Base-by-base conservation (phyloP, 768 basidiomycete species). In the Boletus vinaceobasis region DNA sequence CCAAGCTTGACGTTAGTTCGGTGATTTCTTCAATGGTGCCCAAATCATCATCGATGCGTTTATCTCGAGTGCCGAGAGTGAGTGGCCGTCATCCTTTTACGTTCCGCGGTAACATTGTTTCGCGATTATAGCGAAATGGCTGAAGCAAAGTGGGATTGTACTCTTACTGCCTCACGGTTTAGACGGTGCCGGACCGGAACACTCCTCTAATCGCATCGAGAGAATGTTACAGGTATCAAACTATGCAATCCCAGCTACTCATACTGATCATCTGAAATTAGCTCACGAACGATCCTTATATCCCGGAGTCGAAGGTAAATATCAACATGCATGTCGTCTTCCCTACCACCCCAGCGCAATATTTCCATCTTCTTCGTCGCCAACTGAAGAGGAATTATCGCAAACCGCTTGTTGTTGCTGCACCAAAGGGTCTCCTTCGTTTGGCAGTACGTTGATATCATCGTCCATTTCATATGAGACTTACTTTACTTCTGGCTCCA, bases 11-110 rank as follows among this genome's bases (percentile, higher is more conserved):
- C 21, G 4, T n/a, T 59, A 88, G 83, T 94, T 94, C 60, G 93
- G 93, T 21, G 93, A 95, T 66, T 97, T 97, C 72, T 89, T 90
- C 75, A 95, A 97, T 63, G 92, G 92, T 2, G 90, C 91, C 36
- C 63, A 89, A 80, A 79, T 93, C 53, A 87, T 93, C 49, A 90
- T 96, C 57, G 93, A 97, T 65, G 93, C 91, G 0, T 96, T 90
- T 67, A 77, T 97, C 35, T 79, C 88, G 2, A 93, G 91, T 3
- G 79, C 87, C 17, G 90, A 95, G 73, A 87, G 93, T 92, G 61
- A 53, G 87, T 71, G 1, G 14, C 7, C 0, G 0, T 15, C 33
- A 36, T 14, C 7, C 10, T 14, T n/a, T 31, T 15, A 17, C 36
- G 27, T 32, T 11, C 2, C 7, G 4, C 29, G 11, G 26, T 50